These are phyloP conservation scores for Desmodesmus armatus DNA, from an alignment of 139 green algal genomes.

Conservation along the genomic window DNA sequence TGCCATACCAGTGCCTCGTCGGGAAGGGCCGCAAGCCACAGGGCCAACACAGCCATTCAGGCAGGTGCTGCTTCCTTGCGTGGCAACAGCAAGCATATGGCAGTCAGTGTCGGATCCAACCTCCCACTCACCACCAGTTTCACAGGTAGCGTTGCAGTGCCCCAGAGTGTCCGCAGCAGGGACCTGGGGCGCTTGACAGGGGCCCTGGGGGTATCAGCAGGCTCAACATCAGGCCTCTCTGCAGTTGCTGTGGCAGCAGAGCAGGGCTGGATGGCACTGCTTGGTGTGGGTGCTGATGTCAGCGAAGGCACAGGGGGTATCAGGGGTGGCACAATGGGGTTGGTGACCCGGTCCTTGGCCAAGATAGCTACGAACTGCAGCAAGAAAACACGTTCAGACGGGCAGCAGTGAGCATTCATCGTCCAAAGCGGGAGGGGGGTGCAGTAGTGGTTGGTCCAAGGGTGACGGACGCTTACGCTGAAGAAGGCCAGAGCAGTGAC, in stretches of 20 bases:
- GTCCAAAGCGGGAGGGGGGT: not conserved
- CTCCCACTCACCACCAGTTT: not conserved
- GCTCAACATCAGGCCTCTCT: not conserved
- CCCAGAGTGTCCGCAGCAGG: constrained; percentile 1
- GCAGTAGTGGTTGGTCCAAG: not conserved
- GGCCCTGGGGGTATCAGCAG: not conserved
- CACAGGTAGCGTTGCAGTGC: not conserved
- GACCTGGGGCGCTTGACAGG: not conserved
- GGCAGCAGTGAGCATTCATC: not conserved
- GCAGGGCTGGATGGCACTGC: not conserved
- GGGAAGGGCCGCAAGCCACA: no score
- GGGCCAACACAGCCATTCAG: no score
- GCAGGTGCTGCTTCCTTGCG: no score
- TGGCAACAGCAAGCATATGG: no score
- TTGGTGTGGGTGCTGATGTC: not conserved
- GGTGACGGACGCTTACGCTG: not conserved
- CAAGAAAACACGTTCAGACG: not conserved
- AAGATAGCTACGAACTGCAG: constrained; percentile 3
- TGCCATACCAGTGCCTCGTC: no score
- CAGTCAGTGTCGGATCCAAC: no score
- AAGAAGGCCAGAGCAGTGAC: not conserved
- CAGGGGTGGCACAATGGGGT: constrained; percentile 20
- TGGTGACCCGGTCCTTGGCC: not conserved
- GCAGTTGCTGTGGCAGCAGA: constrained; percentile 14
- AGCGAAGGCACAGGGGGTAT: not conserved